These are phyloP conservation scores for Candolleomyces eurysporus DNA, from an alignment of 768 basidiomycete genomes.

Conservation along the genomic window DNA sequence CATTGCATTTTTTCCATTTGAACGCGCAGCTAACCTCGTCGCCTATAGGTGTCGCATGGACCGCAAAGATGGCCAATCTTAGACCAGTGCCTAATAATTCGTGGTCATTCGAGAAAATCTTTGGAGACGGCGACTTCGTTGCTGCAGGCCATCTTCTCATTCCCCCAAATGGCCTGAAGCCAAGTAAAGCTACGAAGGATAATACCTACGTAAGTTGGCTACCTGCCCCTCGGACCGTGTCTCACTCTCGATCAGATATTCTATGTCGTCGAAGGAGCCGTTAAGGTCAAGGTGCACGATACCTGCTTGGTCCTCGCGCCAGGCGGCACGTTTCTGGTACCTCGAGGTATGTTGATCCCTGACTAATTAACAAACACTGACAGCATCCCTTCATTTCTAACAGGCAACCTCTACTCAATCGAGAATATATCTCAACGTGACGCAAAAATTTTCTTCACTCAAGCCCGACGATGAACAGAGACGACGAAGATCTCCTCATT, in stretches of 20 bases:
- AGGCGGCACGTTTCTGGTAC: constrained; percentile 88
- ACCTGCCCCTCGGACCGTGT: too few relatives aligned
- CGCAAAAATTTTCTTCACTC: constrained; percentile 88
- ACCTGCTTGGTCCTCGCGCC: constrained; percentile 74
- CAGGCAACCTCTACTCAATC: constrained; percentile 92
- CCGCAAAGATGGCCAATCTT: constrained; percentile 64
- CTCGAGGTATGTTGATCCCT: constrained; percentile 60
- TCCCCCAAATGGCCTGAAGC: constrained; percentile 77
- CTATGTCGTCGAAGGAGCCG: constrained; percentile 82
- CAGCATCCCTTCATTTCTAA: background rate
- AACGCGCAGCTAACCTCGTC: background rate
- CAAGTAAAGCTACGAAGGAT: constrained; percentile 85
- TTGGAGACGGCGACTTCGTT: constrained; percentile 87
- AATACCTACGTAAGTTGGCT: constrained; percentile 57
- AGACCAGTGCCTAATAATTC: constrained; percentile 55
- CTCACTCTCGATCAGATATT: constrained; percentile 34
- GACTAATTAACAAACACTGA: background rate
- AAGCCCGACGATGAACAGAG: constrained; percentile 50
- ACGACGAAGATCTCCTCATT: constrained; percentile 15
- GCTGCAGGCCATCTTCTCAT: constrained; percentile 87
- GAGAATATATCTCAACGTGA: constrained; percentile 82
- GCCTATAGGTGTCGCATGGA: constrained; percentile 72
- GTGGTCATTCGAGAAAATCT: constrained; percentile 90
- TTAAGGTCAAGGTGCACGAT: constrained; percentile 81
- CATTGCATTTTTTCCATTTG: too few relatives aligned